These are phyloP conservation scores for Boletus speciosus DNA, from an alignment of 768 basidiomycete species.

Conservation along the genomic window DNA sequence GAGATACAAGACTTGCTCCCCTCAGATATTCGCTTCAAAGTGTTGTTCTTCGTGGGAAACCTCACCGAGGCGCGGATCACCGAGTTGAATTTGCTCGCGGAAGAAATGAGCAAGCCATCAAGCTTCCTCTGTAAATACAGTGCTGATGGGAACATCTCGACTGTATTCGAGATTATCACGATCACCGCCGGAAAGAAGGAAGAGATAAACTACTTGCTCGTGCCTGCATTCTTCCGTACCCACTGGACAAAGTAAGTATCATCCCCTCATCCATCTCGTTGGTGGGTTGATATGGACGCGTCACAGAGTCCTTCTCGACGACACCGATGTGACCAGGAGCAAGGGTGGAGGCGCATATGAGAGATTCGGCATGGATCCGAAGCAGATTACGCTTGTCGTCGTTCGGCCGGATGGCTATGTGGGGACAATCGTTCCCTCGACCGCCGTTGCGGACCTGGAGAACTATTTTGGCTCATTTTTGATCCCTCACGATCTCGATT, in stretches of 20 bases:
- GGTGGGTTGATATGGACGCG: background rate
- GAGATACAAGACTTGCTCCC: slow-evolving; percentile 43
- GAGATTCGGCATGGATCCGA: slow-evolving; percentile 31
- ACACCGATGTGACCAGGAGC: slow-evolving; percentile 29
- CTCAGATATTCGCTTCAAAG: slow-evolving; percentile 37
- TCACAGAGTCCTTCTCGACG: slow-evolving; percentile 36
- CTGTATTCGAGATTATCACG: slow-evolving; percentile 33
- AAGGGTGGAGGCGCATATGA: slow-evolving; percentile 35
- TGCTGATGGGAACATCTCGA: slow-evolving; percentile 14
- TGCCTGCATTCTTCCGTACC: slow-evolving; percentile 34
- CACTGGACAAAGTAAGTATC: slow-evolving; percentile 43
- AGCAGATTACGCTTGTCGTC: slow-evolving; percentile 32
- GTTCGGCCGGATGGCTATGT: slow-evolving; percentile 43
- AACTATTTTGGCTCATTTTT: slow-evolving; percentile 51
- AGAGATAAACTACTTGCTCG: slow-evolving; percentile 30
- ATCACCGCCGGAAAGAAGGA: slow-evolving; percentile 31
- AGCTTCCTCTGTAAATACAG: slow-evolving; percentile 31
- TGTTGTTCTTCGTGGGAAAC: slow-evolving; percentile 34
- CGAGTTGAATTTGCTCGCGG: slow-evolving; percentile 26
- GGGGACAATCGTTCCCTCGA: slow-evolving; percentile 33
- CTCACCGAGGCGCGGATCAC: slow-evolving; percentile 18
- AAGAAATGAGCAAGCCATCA: slow-evolving; percentile 23
- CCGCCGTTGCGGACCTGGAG: slow-evolving; percentile 34
- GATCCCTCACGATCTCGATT: slow-evolving; percentile 8
- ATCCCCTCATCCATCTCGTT: background rate